Conservation (phyloP, 805 yeast species). For the Candida palmyrensis region DNA sequence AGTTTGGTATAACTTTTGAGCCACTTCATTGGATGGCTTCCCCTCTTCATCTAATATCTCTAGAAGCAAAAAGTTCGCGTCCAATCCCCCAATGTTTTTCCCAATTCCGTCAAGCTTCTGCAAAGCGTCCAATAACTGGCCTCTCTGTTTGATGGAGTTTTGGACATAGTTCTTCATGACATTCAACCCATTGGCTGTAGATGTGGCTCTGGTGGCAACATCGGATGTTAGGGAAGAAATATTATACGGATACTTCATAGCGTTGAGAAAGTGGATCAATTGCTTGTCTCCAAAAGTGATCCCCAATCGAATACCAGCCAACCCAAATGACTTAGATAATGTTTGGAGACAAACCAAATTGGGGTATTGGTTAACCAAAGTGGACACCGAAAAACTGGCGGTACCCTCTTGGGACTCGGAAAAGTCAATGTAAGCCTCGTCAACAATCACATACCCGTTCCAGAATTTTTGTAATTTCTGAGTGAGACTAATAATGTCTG, state of each 20-base stretch:
- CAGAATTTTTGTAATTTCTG: constrained; percentile 45
- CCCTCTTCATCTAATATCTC: constrained; percentile 63
- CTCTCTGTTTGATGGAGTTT: constrained; percentile 52
- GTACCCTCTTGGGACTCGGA: constrained; percentile 8
- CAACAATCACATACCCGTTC: constrained; percentile 80
- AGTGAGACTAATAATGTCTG: constrained; percentile 32
- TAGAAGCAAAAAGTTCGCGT: constrained; percentile 79
- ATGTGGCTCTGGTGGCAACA: constrained; percentile 70
- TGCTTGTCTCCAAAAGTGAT: constrained; percentile 61
- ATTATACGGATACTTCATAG: constrained; percentile 95
- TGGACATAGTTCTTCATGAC: constrained; percentile 54
- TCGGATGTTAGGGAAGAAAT: constrained; percentile 77
- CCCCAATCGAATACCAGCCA: constrained; percentile 92
- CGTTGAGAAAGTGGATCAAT: constrained; percentile 66
- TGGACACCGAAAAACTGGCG: constrained; percentile 49
- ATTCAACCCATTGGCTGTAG: constrained; percentile 44
- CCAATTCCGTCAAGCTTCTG: constrained; percentile 61
- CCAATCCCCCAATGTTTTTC: constrained; percentile 72
- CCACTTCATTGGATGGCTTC: constrained; percentile 61
- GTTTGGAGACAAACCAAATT: constrained; percentile 89
- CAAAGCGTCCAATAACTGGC: constrained; percentile 46
- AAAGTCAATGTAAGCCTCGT: constrained; percentile 95
- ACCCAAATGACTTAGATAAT: constrained; percentile 88
- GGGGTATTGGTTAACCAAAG: constrained; percentile 75
- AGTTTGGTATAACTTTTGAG: constrained; percentile 57